A percentile compares a stretch with the other conserved stretches of the same genome.
Conservation (phyloP, 768 basidiomycete genomes). For the Sistotremastrum niveocremeum region DNA sequence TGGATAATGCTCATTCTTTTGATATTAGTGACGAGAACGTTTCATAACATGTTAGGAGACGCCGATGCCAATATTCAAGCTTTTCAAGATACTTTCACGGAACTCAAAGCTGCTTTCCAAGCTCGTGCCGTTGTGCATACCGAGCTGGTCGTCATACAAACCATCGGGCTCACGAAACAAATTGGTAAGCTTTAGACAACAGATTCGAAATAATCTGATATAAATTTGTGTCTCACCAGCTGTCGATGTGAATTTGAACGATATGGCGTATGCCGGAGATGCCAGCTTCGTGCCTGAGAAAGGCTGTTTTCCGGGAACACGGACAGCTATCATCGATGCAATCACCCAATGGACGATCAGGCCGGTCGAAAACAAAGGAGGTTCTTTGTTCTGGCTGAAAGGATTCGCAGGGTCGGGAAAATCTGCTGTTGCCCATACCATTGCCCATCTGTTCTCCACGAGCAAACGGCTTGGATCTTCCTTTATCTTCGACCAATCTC, state of each 20-base stretch:
- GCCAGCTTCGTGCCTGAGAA: conserved; percentile 1
- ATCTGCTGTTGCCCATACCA: conserved; percentile 5
- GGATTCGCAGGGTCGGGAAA: conserved; percentile 15
- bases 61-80: not conserved
- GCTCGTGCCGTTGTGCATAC: too few species aligned
- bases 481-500: too few species aligned
- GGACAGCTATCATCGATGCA: not conserved
- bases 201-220: not conserved
- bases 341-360: not conserved
- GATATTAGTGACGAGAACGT: not conserved
- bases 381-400: conserved; percentile 3
- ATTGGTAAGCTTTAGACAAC: too few species aligned
- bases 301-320: not conserved
- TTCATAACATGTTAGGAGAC: not conserved
- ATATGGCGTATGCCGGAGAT: not conserved
- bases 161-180: too few species aligned
- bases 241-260: not conserved
- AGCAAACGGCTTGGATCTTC: too few species aligned
- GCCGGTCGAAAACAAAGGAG: too few species aligned
- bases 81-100: not conserved
- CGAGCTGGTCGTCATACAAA: too few species aligned
- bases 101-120: not conserved
- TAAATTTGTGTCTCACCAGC: not conserved
- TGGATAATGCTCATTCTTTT: too few species aligned
- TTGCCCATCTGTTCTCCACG: too few species aligned